Percentiles rank a stretch among this genome's conserved stretches.
Conservation (phyloP, 768 basidiomycete species). For the Suillus placidus region DNA sequence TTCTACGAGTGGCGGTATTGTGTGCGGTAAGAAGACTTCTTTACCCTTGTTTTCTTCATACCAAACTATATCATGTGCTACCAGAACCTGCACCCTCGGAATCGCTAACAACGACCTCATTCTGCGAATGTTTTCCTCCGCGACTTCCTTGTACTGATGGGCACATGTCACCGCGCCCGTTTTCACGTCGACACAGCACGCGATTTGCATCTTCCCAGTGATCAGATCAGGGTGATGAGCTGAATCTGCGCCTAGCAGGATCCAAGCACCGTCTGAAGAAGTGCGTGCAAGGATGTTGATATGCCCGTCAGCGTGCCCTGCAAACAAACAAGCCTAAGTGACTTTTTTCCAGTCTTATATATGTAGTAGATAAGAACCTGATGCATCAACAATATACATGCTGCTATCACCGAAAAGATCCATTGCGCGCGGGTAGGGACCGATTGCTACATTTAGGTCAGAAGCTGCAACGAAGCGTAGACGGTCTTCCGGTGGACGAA, state of each 20-base stretch:
- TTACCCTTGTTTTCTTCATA: conserved; percentile 48
- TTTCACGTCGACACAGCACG: conserved; percentile 18
- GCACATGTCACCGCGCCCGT: conserved; percentile 38
- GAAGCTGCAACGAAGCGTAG: conserved; percentile 35
- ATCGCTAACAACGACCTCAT: conserved; percentile 41
- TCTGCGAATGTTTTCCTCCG: conserved; percentile 44
- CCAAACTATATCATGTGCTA: conserved; percentile 60
- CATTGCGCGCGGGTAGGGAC: conserved; percentile 48
- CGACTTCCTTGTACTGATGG: conserved; percentile 45
- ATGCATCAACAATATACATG: conserved; percentile 54
- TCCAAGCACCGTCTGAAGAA: conserved; percentile 51
- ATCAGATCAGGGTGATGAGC: conserved; percentile 54
- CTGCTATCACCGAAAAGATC: conserved; percentile 59
- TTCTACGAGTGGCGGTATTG: conserved; percentile 14
- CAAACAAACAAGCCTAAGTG: background rate
- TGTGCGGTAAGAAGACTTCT: conserved; percentile 37
- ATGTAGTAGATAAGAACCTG: conserved; percentile 24
- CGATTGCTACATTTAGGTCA: conserved; percentile 41
- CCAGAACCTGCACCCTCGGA: conserved; percentile 46
- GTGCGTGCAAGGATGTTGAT: conserved; percentile 55
- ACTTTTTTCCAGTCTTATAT: background rate
- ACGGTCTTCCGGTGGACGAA: conserved; percentile 39
- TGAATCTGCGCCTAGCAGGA: conserved; percentile 54
- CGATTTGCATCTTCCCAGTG: conserved; percentile 43
- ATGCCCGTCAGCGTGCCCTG: conserved; percentile 53